Percentiles rank a stretch among this genome's conserved stretches.
Evolutionary conservation across 345 rosid genomes (phyloP).

Genomic region (Tarenaya hassleriana): DNA sequence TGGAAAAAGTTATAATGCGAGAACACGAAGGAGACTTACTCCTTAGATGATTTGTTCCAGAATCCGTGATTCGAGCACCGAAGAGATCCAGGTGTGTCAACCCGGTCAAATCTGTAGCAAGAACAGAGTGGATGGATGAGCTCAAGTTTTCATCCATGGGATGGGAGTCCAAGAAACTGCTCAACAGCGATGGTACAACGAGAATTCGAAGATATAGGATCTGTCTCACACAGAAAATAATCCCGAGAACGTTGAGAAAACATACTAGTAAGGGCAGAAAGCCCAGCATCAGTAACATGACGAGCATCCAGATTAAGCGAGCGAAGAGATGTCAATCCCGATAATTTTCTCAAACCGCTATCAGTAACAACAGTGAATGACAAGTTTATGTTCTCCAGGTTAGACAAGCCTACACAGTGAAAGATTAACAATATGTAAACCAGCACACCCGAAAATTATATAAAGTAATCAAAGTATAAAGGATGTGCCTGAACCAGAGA

Average conservation of each 20-base stretch:
- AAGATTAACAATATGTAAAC: too few species aligned
- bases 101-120: conserved; percentile 60
- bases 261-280: conserved; percentile 81
- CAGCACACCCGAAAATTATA: too few species aligned
- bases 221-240: too few species aligned
- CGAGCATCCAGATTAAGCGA: conserved; percentile 77
- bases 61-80: conserved; percentile 78
- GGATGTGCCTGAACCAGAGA: conserved; percentile 53
- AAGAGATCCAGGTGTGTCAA: conserved; percentile 89
- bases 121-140: too few species aligned
- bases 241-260: too few species aligned
- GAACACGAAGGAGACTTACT: conserved; percentile 43
- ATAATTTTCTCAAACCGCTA: conserved; percentile 55
- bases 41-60: conserved; percentile 59
- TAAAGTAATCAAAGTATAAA: too few species aligned
- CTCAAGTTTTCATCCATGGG: too few species aligned
- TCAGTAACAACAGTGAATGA: conserved; percentile 74
- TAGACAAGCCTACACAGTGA: conserved; percentile 58
- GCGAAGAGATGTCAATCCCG: conserved; percentile 70
- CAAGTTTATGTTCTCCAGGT: conserved; percentile 71
- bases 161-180: too few species aligned
- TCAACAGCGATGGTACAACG: too few species aligned
- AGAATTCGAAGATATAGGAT: too few species aligned
- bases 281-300: conserved; percentile 85
- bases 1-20: too few species aligned